Evolutionary conservation across 139 green algal genomes (phyloP), one percentile per base, ranked within the genome.

Genomic region (Picochlorum sp.): DNA sequence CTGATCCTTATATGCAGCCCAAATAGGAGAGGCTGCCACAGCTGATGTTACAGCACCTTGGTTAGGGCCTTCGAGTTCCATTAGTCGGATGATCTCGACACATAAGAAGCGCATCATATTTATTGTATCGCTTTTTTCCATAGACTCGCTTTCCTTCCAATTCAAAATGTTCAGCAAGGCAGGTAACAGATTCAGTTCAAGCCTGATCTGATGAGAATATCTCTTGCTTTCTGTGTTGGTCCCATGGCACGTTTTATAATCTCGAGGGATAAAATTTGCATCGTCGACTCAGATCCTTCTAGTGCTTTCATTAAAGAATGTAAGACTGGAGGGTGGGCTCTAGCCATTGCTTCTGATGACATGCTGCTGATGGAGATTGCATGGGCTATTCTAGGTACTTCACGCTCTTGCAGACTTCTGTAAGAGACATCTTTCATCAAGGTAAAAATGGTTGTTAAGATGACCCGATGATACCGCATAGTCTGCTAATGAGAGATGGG

Each of bases 31-130:
- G 8, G 32, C 62, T 2, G 79, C 73, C 52, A 95, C 62, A 62
- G 85, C 45, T 8, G 62, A 51, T 6, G 26, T 52, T 57, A 74
- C 63, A 57, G 72, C 58, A n/a, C 15, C n/a, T 3, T 45, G 61
- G 16, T 88, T 65, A 0, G 61, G 50, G 0, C 87, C 83, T 1
- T 83, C 75, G 20, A 69, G 61, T 8, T 75, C 57, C 66, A 95
- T 66, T 51, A 86, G 61, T 28, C 83, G 80, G 50, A 95, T 67
- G 61, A 95, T 69, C 13, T 94, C 88, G 24, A 95, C 86, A 45
- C 72, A 84, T 51, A 94, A 66, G 16, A 88, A 80, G 0, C 88
- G 64, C 66, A 86, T 69, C 50, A 93, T 83, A 4, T 73, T 77
- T 9, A 54, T 54, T 11, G 69, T 73, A 20, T 90, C 86, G 16